phyloP scores from a whole-genome alignment of 169 alveolate genomes.

The Theileria luwenshuni region DNA sequence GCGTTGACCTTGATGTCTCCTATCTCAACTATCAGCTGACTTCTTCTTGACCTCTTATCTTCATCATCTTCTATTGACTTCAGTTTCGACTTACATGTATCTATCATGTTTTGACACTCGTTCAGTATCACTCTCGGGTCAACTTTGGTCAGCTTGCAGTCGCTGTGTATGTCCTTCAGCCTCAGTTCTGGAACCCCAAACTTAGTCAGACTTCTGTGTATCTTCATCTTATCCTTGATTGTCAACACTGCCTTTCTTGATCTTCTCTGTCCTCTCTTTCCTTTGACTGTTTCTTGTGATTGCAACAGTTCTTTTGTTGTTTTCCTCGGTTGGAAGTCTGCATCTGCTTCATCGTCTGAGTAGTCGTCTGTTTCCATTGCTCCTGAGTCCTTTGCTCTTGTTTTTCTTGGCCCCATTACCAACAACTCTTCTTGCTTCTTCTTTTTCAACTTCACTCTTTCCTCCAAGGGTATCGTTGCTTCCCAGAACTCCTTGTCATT shows the following conservation, averaged over 20 bases:
- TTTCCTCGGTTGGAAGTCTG: constrained; percentile 66
- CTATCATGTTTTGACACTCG: constrained; percentile 77
- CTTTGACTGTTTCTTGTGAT: constrained; percentile 40
- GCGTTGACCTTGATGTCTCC: constrained; percentile 74
- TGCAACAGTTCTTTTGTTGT: constrained; percentile 24
- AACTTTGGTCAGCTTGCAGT: constrained; percentile 76
- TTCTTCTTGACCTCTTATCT: constrained; percentile 28
- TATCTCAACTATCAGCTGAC: constrained; percentile 48
- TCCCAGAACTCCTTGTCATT: constrained; percentile 90
- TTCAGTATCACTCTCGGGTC: constrained; percentile 77
- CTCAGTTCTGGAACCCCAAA: constrained; percentile 84
- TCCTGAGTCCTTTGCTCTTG: constrained; percentile 75
- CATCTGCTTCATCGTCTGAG: constrained; percentile 67
- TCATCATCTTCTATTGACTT: constrained; percentile 59
- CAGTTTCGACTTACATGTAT: constrained; percentile 70
- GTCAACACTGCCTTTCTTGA: constrained; percentile 71
- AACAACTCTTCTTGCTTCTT: constrained; percentile 79
- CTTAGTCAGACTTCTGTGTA: constrained; percentile 79
- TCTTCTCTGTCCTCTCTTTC: constrained; percentile 70
- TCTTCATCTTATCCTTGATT: constrained; percentile 77
- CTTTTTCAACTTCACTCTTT: constrained; percentile 80
- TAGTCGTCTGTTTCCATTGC: constrained; percentile 60
- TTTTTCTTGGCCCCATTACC: constrained; percentile 87
- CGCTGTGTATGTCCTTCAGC: constrained; percentile 79
- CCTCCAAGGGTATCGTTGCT: constrained; percentile 86